phyloP scores from a whole-genome alignment of 2,329 filamentous ascomycete genomes.

The Fragosphaeria purpurea region DNA sequence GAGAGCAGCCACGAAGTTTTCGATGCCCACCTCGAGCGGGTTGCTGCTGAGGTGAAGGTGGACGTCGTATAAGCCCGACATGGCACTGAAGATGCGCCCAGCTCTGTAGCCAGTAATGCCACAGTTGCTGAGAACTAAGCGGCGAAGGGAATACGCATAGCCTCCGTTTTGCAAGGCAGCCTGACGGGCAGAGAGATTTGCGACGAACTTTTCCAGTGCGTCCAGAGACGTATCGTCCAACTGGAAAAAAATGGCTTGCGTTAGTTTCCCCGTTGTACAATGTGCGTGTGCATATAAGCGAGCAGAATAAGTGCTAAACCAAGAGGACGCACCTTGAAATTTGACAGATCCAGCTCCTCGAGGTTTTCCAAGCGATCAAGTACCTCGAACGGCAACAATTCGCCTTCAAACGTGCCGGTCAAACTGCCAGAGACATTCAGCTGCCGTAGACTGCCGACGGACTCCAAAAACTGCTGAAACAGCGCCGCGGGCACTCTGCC shows the following conservation, averaged over 20 bases:
- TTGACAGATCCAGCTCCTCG: constrained; percentile 44
- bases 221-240: constrained; percentile 32
- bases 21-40: constrained; percentile 41
- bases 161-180: constrained; percentile 2
- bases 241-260: not conserved
- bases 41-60: constrained; percentile 42
- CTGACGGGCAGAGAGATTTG: constrained; percentile 9
- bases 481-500: constrained; percentile 40
- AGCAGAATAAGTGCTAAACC: too few species aligned
- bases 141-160: constrained; percentile 17
- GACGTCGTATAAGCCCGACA: constrained; percentile 36
- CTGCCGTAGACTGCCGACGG: constrained; percentile 33
- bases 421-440: constrained; percentile 43
- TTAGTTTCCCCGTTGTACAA: too few species aligned
- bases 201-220: constrained; percentile 36
- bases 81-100: constrained; percentile 39
- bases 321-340: constrained; percentile 34
- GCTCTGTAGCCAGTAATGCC: constrained; percentile 40
- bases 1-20: constrained; percentile 39
- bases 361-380: constrained; percentile 34
- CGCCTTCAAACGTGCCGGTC: constrained; percentile 32
- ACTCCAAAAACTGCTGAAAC: constrained; percentile 33
- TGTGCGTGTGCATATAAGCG: too few species aligned
- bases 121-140: constrained; percentile 40
- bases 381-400: constrained; percentile 36